These are phyloP conservation scores for Kentomonas sorsogonicus DNA, from an alignment of 208 protist genomes.

Conservation along the genomic window DNA sequence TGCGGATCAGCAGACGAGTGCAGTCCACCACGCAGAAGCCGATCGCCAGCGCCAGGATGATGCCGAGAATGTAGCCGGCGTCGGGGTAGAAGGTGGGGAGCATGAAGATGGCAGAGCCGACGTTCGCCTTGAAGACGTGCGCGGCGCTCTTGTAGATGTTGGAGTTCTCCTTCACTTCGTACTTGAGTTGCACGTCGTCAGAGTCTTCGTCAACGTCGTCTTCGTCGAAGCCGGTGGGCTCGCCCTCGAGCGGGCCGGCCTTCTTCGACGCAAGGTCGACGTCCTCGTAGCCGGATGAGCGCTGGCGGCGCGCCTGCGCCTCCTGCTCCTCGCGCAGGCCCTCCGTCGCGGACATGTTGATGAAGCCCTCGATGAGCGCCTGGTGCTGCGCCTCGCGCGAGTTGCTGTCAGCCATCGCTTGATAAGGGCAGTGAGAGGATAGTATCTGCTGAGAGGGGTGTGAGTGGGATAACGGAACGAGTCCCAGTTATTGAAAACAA, in stretches of 20 bases:
- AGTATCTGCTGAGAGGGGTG: too few species aligned
- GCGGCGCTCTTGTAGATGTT: slow-evolving; percentile 69
- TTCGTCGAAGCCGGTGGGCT: slow-evolving; percentile 2
- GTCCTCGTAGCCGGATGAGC: not conserved
- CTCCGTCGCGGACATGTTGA: slow-evolving; percentile 31
- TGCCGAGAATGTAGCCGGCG: slow-evolving; percentile 48
- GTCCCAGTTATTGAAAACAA: too few species aligned
- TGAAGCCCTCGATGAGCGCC: slow-evolving; percentile 30
- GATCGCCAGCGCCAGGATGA: slow-evolving; percentile 42
- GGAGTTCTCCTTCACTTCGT: slow-evolving; percentile 48
- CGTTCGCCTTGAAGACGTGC: slow-evolving; percentile 88
- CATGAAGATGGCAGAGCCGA: slow-evolving; percentile 76
- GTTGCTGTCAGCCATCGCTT: slow-evolving; percentile 3
- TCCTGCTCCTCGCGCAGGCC: slow-evolving; percentile 11
- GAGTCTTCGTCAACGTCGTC: slow-evolving; percentile 29
- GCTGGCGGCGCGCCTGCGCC: not conserved
- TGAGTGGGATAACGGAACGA: not conserved
- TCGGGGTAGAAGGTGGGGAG: slow-evolving; percentile 77
- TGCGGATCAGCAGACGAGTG: slow-evolving; percentile 46
- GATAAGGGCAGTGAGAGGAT: too few species aligned
- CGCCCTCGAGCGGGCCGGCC: not conserved
- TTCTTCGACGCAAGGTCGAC: slow-evolving; percentile 1
- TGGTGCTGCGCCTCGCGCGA: slow-evolving; percentile 22
- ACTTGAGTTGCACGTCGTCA: slow-evolving; percentile 16
- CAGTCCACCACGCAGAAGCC: slow-evolving; percentile 66